Percentiles rank a stretch among this genome's conserved stretches.
Evolutionary conservation across 768 basidiomycete species (phyloP).

Genomic region (Trametes cinnabarina): DNA sequence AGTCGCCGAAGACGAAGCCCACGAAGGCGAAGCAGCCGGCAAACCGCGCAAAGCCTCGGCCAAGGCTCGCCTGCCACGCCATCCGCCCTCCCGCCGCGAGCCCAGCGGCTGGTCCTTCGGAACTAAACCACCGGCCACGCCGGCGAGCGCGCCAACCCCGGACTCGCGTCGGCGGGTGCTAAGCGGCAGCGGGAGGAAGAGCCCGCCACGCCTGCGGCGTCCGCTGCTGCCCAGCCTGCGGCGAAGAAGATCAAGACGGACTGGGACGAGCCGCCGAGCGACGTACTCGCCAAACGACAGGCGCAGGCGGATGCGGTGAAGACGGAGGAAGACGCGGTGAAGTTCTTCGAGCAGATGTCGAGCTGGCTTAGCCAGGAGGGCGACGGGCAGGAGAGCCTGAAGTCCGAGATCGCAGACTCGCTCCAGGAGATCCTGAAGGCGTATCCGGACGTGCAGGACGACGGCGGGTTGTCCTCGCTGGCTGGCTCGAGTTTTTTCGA

Average conservation of each 20-base stretch:
- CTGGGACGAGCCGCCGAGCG: conserved; percentile 61
- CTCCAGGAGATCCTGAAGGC: conserved; percentile 65
- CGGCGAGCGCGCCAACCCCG: conserved; percentile 16
- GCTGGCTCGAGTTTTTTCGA: conserved; percentile 33
- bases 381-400: conserved; percentile 42
- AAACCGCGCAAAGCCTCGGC: conserved; percentile 32
- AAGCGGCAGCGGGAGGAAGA: conserved; percentile 60
- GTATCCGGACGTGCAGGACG: conserved; percentile 36
- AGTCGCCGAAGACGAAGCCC: conserved; percentile 65
- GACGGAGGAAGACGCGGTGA: conserved; percentile 63
- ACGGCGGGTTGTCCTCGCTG: conserved; percentile 30
- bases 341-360: conserved; percentile 62
- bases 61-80: conserved; percentile 20
- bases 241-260: conserved; percentile 66
- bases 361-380: conserved; percentile 57
- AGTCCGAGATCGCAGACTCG: conserved; percentile 55
- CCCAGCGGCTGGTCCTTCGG: conserved; percentile 36
- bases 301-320: conserved; percentile 48
- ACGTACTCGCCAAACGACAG: conserved; percentile 42
- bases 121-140: conserved; percentile 18
- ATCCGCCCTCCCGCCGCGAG: conserved; percentile 33
- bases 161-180: conserved; percentile 23
- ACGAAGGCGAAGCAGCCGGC: conserved; percentile 38
- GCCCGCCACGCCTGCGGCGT: conserved; percentile 1
- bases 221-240: conserved; percentile 2